Percentiles rank a stretch among this genome's conserved stretches.
These are phyloP conservation scores for Geotrichum europaeum DNA, from an alignment of 1,139 yeast genomes.

Conservation along the genomic window DNA sequence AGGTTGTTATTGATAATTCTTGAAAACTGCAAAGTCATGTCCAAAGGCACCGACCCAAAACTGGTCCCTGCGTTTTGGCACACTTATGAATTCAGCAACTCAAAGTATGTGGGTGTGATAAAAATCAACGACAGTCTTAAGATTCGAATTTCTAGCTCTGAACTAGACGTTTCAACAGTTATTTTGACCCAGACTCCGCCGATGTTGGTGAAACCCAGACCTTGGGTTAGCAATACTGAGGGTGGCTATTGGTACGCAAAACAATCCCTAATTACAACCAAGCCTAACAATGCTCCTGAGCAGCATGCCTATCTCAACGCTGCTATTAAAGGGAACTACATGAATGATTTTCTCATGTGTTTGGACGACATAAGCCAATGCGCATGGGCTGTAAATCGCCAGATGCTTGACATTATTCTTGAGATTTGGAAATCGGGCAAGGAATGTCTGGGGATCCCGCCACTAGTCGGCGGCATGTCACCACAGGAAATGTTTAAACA, in stretches of 20 bases:
- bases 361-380: constrained; percentile 77
- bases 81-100: constrained; percentile 62
- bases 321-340: constrained; percentile 59
- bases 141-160: constrained; percentile 49
- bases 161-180: background rate
- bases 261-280: constrained; percentile 55
- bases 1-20: constrained; percentile 57
- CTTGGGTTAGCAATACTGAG: constrained; percentile 64
- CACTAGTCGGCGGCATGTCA: constrained; percentile 48
- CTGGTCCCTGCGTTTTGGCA: constrained; percentile 82
- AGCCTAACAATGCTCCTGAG: constrained; percentile 59
- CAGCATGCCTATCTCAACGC: constrained; percentile 74
- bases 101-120: constrained; percentile 69
- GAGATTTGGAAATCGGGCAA: constrained; percentile 74
- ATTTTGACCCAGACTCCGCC: constrained; percentile 76
- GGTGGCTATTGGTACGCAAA: constrained; percentile 72
- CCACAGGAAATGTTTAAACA: constrained; percentile 43
- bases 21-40: constrained; percentile 49
- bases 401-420: constrained; percentile 57
- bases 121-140: constrained; percentile 61
- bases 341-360: constrained; percentile 62
- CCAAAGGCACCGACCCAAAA: constrained; percentile 41
- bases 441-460: constrained; percentile 72
- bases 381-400: constrained; percentile 79
- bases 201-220: constrained; percentile 79